A percentile compares a stretch with the other conserved stretches of the same genome.
Evolutionary conservation across 495 filamentous ascomycete genomes (phyloP).

Genomic region (Cryomyces minteri): DNA sequence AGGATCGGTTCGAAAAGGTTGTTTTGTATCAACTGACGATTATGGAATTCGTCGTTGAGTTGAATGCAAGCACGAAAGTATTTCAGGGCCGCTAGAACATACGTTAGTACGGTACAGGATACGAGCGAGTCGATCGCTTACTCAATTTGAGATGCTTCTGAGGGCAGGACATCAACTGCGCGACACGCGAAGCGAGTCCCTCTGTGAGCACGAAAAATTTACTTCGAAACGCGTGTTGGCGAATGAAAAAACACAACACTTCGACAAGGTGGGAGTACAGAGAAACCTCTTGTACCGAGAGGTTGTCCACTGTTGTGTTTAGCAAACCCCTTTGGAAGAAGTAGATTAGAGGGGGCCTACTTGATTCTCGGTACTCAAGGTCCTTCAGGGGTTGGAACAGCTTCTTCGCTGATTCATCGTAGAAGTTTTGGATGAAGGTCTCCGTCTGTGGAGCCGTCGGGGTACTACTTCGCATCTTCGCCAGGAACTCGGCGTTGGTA

Average conservation of each 20-base stretch:
- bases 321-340: neutral
- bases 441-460: slow-evolving; percentile 61
- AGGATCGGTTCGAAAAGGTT: slow-evolving; percentile 76
- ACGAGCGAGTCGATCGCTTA: slow-evolving; percentile 24
- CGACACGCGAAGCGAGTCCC: slow-evolving; percentile 59
- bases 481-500: slow-evolving; percentile 47
- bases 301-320: slow-evolving; percentile 31
- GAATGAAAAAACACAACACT: slow-evolving; percentile 86
- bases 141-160: slow-evolving; percentile 90
- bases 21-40: slow-evolving; percentile 68
- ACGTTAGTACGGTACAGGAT: slow-evolving; percentile 3
- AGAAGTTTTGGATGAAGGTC: slow-evolving; percentile 68
- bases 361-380: slow-evolving; percentile 43
- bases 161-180: slow-evolving; percentile 64
- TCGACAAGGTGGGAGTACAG: slow-evolving; percentile 84
- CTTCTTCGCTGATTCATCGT: slow-evolving; percentile 71
- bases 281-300: slow-evolving; percentile 65
- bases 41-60: slow-evolving; percentile 83
- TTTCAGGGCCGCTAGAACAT: slow-evolving; percentile 57
- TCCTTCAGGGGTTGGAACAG: slow-evolving; percentile 78
- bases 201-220: slow-evolving; percentile 77
- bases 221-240: slow-evolving; percentile 68
- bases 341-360: slow-evolving; percentile 22
- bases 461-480: slow-evolving; percentile 32
- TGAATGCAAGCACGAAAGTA: slow-evolving; percentile 82